Evolutionary conservation across 257 asterid species (phyloP), one percentile per base, ranked within the genome.

Genomic region (Linaria vulgaris): DNA sequence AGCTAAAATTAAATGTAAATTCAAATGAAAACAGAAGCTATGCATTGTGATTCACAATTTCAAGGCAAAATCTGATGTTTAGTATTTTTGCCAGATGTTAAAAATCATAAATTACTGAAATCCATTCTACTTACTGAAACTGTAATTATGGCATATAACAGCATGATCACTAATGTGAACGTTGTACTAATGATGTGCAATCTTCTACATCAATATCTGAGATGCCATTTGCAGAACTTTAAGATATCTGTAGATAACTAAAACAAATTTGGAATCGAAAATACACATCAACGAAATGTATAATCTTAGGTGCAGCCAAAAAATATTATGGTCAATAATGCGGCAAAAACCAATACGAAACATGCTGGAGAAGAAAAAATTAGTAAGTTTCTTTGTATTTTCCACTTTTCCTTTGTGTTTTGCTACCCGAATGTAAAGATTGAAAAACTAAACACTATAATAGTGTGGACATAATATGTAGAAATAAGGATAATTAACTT

Each of bases 161-260:
- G 16, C 56, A 31, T 15, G 38, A 60, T 30, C 57, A 65, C 31
- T 14, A 12, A 27, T 38, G 37, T 24, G 17, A 15, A 2, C 17
- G 22, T 41, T 45, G 43, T 19, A 14, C 23, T 55, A 58, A 41
- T 21, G 44, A 12, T n/a, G 17, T 16, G 55, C 21, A 24, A 16
- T 47, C 24, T 21, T 34, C 44, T 34, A 21, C 61, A 61, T 30
- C 34, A 30, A 17, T 13, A 17, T 49, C 37, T 56, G 62, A 34
- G 52, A 53, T 53, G 56, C 16, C 20, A 49, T 19, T 55, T 55
- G n/a, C 45, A 73, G 68, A 24, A 27, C 53, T 67, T 56, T 34
- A 61, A 46, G 37, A 34, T 34, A 3, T 34, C 41, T 4, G 9
- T 8, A 34, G 41, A 34, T 34, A 34, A 34, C 41, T 1, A 27